Evolutionary conservation across 2,329 filamentous ascomycete genomes (phyloP).

Genomic region (Periconia sp.): DNA sequence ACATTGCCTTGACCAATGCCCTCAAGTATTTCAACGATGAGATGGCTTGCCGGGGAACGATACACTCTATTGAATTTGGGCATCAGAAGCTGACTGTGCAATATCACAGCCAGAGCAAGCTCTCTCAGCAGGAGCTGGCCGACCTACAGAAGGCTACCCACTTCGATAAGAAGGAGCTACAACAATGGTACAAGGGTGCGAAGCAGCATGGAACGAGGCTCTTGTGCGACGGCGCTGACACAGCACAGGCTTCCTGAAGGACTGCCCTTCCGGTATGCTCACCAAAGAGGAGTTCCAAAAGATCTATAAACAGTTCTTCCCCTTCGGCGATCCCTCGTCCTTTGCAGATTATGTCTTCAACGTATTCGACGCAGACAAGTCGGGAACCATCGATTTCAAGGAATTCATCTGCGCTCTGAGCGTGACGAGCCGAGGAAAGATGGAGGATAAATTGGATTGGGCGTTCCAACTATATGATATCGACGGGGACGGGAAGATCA

Average conservation of each 20-base stretch:
- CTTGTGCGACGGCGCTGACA: slow-evolving; percentile 17
- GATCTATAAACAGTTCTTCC: slow-evolving; percentile 99
- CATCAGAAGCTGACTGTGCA: slow-evolving; percentile 36
- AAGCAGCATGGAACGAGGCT: slow-evolving; percentile 4
- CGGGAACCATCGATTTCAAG: slow-evolving; percentile 97
- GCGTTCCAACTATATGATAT: slow-evolving; percentile 99
- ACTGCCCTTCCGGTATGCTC: slow-evolving; percentile 94
- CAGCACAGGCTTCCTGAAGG: slow-evolving; percentile 84
- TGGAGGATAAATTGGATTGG: slow-evolving; percentile 99
- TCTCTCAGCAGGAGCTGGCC: slow-evolving; percentile 91
- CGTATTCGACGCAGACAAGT: slow-evolving; percentile 97
- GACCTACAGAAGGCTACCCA: slow-evolving; percentile 97
- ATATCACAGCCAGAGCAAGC: slow-evolving; percentile 84
- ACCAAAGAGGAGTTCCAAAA: slow-evolving; percentile 99
- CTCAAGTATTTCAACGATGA: slow-evolving; percentile 24
- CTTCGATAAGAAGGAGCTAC: slow-evolving; percentile 99
- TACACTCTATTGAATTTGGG: slow-evolving; percentile 26
- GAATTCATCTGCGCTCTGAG: slow-evolving; percentile 98
- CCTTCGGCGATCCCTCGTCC: slow-evolving; percentile 93
- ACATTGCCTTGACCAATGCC: slow-evolving; percentile 29
- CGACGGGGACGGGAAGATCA: slow-evolving; percentile 97
- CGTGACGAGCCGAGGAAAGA: slow-evolving; percentile 94
- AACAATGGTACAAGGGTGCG: slow-evolving; percentile 99
- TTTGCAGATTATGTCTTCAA: slow-evolving; percentile 99
- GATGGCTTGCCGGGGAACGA: slow-evolving; percentile 21